Evolutionary conservation across 345 rosid species (phyloP).

Genomic region (Camelina hispida): DNA sequence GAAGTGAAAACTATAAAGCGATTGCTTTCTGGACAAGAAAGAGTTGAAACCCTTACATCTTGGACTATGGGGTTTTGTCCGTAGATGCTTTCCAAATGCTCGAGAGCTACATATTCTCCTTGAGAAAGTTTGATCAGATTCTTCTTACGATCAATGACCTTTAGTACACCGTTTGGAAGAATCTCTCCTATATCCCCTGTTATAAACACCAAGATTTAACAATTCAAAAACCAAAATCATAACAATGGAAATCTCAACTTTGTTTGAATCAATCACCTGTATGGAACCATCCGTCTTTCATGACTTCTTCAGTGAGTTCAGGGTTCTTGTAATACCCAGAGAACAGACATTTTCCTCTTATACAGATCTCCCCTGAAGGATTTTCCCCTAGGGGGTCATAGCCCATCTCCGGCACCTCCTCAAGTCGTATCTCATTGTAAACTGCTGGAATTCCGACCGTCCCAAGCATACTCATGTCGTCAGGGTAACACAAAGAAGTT

Average conservation of each 20-base stretch:
- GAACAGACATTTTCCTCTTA: conserved; percentile 76
- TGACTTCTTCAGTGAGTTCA: conserved; percentile 68
- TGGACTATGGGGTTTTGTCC: conserved; percentile 59
- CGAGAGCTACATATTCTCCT: conserved; percentile 91
- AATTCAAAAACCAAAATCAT: neutral
- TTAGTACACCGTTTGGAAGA: conserved; percentile 72
- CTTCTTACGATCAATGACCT: conserved; percentile 86
- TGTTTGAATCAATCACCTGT: conserved; percentile 53
- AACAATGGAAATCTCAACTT: neutral
- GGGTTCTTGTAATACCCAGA: conserved; percentile 84
- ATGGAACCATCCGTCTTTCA: conserved; percentile 93
- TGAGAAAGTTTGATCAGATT: conserved; percentile 90
- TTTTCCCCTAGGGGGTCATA: conserved; percentile 75
- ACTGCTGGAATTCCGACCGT: conserved; percentile 64
- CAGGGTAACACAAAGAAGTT: conserved; percentile 63
- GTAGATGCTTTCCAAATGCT: conserved; percentile 74
- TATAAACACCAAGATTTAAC: conserved; percentile 13
- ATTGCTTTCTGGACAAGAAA: conserved; percentile 10
- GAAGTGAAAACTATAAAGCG: neutral
- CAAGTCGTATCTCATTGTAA: conserved; percentile 76
- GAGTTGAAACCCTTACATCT: conserved; percentile 56
- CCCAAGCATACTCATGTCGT: conserved; percentile 92
- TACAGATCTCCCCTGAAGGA: conserved; percentile 84
- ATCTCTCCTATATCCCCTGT: conserved; percentile 88
- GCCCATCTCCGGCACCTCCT: conserved; percentile 95